Evolutionary conservation across 345 rosid species (phyloP).

Genomic region (Sisymbrium irio): DNA sequence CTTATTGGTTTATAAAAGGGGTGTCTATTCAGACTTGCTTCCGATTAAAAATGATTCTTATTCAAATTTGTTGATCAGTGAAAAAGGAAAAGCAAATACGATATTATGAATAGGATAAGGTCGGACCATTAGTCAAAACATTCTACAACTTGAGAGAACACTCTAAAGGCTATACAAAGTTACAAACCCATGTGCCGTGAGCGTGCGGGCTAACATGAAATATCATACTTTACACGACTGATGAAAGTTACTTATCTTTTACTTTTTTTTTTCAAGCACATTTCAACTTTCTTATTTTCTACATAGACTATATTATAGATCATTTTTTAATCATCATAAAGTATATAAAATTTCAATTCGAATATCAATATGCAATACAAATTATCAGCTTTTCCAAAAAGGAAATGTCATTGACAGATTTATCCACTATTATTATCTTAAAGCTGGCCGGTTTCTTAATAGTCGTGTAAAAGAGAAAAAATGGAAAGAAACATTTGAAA

Average conservation of each 20-base stretch:
- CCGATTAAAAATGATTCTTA: neutral
- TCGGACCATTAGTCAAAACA: conserved; percentile 32
- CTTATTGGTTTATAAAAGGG: neutral
- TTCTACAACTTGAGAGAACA: conserved; percentile 24
- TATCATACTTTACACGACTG: conserved; percentile 17
- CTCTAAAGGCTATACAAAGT: conserved; percentile 13
- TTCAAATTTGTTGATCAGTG: neutral
- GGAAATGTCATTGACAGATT: conserved; percentile 2
- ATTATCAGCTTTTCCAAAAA: conserved; percentile 20
- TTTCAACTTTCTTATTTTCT: neutral
- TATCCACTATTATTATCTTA: conserved; percentile 23
- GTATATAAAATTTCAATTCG: conserved; percentile 7
- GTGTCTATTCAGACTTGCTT: neutral
- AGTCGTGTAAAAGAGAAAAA: conserved; percentile 14
- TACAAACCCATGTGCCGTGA: conserved; percentile 35
- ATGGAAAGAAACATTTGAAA: neutral
- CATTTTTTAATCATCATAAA: neutral
- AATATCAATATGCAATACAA: conserved; percentile 34
- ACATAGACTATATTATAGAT: neutral
- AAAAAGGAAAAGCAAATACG: neutral
- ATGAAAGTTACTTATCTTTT: conserved; percentile 22
- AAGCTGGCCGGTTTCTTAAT: conserved; percentile 24
- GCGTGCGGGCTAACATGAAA: conserved; percentile 32
- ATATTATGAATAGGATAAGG: conserved; percentile 28
- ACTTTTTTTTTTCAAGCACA: neutral